phyloP scores from a whole-genome alignment of 352 stramenopile genomes.

The Globisporangium takayamanum region DNA sequence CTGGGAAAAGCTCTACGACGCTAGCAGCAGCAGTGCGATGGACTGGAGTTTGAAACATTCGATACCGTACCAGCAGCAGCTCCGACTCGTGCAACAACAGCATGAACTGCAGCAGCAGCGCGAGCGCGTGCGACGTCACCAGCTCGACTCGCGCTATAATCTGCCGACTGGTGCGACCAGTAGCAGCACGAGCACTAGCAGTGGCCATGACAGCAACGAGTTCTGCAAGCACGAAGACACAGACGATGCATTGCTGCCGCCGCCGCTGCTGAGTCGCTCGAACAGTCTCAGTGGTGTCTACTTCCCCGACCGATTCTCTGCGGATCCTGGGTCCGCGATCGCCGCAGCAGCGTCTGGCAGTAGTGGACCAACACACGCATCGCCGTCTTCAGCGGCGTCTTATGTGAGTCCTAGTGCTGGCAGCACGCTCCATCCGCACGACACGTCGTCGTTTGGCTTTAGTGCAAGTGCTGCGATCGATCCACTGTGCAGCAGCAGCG shows the following conservation, averaged over 20 bases:
- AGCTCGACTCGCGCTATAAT: too few relatives aligned
- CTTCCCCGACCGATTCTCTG: slow-evolving; percentile 2
- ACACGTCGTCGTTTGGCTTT: slow-evolving; percentile 11
- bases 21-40: slow-evolving; percentile 13
- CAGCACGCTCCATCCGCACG: slow-evolving; percentile 2
- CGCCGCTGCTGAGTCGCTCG: background rate
- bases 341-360: background rate
- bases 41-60: slow-evolving; percentile 19
- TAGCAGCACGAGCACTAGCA: background rate
- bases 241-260: background rate
- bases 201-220: background rate
- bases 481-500: background rate
- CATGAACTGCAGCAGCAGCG: background rate
- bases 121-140: background rate
- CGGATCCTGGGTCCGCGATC: slow-evolving; percentile 1
- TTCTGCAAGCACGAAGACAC: too few relatives aligned
- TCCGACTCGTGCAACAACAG: background rate
- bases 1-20: slow-evolving; percentile 6
- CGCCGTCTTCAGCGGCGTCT: background rate
- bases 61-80: background rate
- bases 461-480: background rate
- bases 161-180: too few relatives aligned
- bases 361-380: background rate
- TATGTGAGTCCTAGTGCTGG: background rate
- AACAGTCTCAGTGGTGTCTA: slow-evolving; percentile 1